These are phyloP conservation scores for Heliamphora pulchella DNA, from an alignment of 179 eudicot genomes.

Conservation along the genomic window DNA sequence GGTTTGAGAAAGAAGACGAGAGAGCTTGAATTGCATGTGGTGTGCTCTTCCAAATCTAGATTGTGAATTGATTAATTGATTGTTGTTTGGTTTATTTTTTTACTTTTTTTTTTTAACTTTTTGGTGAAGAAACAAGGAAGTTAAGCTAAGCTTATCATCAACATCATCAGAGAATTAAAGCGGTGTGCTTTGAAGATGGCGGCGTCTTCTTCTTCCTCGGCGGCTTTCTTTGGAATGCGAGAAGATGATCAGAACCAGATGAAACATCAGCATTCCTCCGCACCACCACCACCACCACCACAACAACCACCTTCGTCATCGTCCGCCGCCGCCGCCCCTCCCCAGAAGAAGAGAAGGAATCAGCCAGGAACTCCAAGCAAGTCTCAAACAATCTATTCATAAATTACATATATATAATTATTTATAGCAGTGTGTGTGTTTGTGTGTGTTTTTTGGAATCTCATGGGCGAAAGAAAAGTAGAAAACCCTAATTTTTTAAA, in stretches of 20 bases:
- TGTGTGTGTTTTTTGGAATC: not conserved
- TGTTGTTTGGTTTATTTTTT: not conserved
- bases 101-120: not conserved
- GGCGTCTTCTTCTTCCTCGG: conserved; percentile 30
- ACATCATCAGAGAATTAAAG: not conserved
- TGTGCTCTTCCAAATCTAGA: too few species aligned
- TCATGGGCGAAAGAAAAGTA: too few species aligned
- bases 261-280: conserved; percentile 13
- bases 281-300: not conserved
- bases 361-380: too few species aligned
- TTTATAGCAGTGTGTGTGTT: not conserved
- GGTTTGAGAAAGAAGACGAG: too few species aligned
- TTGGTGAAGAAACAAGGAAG: not conserved
- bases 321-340: not conserved
- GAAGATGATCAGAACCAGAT: conserved; percentile 21
- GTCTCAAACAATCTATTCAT: too few species aligned
- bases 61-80: not conserved
- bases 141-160: not conserved
- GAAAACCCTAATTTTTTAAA: too few species aligned
- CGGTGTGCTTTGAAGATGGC: conserved; percentile 14
- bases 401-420: not conserved
- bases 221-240: conserved; percentile 23
- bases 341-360: not conserved
- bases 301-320: conserved; percentile 11
- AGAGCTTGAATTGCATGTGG: not conserved